phyloP scores from a whole-genome alignment of 1,284 basidiomycete species.

The Ganoderma resinaceum region DNA sequence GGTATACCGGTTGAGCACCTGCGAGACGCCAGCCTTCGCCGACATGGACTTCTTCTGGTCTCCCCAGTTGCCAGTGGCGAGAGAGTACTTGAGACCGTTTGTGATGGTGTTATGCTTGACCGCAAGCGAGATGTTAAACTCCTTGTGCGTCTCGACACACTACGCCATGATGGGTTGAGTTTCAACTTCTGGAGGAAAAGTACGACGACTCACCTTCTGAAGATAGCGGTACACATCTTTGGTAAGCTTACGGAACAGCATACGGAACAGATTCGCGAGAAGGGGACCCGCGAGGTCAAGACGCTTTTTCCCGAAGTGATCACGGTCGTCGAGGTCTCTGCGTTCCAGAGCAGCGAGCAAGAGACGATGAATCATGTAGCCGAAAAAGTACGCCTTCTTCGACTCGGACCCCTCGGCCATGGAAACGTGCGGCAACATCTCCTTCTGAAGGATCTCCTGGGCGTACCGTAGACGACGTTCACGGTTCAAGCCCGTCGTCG shows the following conservation, averaged over 20 bases:
- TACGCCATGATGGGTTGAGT: constrained; percentile 40
- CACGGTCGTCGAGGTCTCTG: constrained; percentile 97
- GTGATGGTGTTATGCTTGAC: constrained; percentile 98
- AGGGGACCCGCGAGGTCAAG: constrained; percentile 96
- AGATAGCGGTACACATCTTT: constrained; percentile 97
- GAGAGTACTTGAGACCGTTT: constrained; percentile 97
- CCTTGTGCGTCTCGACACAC: constrained; percentile 97
- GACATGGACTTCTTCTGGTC: constrained; percentile 99
- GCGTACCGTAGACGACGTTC: constrained; percentile 96
- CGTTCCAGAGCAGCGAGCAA: constrained; percentile 93
- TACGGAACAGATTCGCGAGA: constrained; percentile 95
- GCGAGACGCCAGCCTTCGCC: constrained; percentile 97
- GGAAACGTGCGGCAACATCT: constrained; percentile 98
- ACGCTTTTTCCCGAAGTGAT: constrained; percentile 99
- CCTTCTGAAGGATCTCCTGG: constrained; percentile 98
- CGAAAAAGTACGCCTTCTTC: constrained; percentile 99
- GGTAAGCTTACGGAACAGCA: constrained; percentile 97
- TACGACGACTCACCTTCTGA: constrained; percentile 76
- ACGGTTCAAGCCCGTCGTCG: constrained; percentile 91
- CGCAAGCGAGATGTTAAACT: constrained; percentile 92
- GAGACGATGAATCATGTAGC: constrained; percentile 99
- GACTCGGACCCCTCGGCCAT: constrained; percentile 96
- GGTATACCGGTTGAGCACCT: constrained; percentile 98
- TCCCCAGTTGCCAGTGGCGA: constrained; percentile 99
- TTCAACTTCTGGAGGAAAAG: constrained; percentile 20